phyloP scores from a whole-genome alignment of 768 basidiomycete species.

The Mycena haematopus region DNA sequence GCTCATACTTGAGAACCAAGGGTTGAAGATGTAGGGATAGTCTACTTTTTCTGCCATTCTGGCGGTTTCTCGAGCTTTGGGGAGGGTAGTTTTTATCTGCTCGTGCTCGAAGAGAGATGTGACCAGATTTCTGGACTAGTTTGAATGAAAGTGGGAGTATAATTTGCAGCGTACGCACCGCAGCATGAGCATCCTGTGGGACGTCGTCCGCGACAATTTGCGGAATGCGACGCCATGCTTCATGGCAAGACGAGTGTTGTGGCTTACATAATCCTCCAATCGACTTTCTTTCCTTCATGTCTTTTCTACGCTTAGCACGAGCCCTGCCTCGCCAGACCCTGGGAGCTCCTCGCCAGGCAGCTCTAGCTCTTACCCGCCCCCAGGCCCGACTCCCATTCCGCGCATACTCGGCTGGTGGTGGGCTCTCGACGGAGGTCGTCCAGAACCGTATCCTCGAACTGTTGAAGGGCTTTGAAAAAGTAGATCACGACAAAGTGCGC shows the following conservation, averaged over 20 bases:
- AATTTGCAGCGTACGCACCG: constrained; percentile 59
- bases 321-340: constrained; percentile 37
- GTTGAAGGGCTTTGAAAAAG: constrained; percentile 89
- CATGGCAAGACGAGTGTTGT: constrained; percentile 53
- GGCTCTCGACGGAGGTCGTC: constrained; percentile 72
- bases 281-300: constrained; percentile 47
- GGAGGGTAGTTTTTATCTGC: constrained; percentile 92
- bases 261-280: constrained; percentile 3
- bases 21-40: constrained; percentile 30
- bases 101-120: constrained; percentile 94
- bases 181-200: constrained; percentile 92
- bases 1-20: constrained; percentile 3
- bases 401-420: constrained; percentile 72
- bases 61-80: constrained; percentile 93
- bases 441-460: constrained; percentile 80
- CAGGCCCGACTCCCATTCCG: constrained; percentile 48
- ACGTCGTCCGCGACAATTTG: constrained; percentile 90
- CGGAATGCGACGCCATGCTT: constrained; percentile 95
- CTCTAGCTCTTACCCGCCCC: constrained; percentile 47
- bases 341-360: constrained; percentile 48
- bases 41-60: constrained; percentile 88
- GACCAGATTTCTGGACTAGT: constrained; percentile 78
- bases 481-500: constrained; percentile 73
- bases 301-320: constrained; percentile 60
- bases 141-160: constrained; percentile 19